Conservation (phyloP, 2,329 filamentous ascomycete genomes). For the Corynespora cassiicola region DNA sequence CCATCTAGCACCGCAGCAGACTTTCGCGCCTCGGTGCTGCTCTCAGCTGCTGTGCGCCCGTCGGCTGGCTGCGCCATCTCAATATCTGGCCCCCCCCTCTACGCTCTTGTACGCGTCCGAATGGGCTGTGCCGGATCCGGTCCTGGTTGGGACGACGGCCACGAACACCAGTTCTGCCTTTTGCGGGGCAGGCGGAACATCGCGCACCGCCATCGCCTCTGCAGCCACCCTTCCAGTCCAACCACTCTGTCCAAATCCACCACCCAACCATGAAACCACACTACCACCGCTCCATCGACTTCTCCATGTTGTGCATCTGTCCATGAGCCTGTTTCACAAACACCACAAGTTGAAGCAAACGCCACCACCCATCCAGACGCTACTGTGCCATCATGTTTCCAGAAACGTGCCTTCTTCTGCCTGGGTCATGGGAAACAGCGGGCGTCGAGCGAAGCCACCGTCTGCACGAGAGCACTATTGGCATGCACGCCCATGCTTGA, state of each 20-base stretch:
- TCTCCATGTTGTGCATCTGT: conserved; percentile 4
- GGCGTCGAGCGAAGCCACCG: background rate
- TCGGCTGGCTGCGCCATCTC: too few relatives aligned
- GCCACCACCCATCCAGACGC: conserved; percentile 10
- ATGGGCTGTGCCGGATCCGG: too few relatives aligned
- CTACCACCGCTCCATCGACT: conserved; percentile 7
- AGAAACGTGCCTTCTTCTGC: conserved; percentile 24
- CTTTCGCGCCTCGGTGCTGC: conserved; percentile 17
- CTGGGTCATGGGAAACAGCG: conserved; percentile 10
- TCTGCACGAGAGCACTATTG: background rate
- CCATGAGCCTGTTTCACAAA: conserved; percentile 12
- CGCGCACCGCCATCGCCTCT: background rate
- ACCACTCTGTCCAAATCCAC: too few relatives aligned
- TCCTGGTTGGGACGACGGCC: too few relatives aligned
- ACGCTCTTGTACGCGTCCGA: too few relatives aligned
- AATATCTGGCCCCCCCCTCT: too few relatives aligned
- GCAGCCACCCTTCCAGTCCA: background rate
- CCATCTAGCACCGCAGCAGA: conserved; percentile 19
- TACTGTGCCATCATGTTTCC: conserved; percentile 12
- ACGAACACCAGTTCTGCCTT: too few relatives aligned
- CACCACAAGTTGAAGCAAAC: conserved; percentile 12
- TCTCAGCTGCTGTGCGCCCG: too few relatives aligned
- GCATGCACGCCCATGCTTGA: conserved; percentile 5
- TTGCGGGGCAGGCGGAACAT: too few relatives aligned
- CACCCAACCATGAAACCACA: background rate